phyloP scores from a whole-genome alignment of 768 basidiomycete genomes.

The Russula earlei region DNA sequence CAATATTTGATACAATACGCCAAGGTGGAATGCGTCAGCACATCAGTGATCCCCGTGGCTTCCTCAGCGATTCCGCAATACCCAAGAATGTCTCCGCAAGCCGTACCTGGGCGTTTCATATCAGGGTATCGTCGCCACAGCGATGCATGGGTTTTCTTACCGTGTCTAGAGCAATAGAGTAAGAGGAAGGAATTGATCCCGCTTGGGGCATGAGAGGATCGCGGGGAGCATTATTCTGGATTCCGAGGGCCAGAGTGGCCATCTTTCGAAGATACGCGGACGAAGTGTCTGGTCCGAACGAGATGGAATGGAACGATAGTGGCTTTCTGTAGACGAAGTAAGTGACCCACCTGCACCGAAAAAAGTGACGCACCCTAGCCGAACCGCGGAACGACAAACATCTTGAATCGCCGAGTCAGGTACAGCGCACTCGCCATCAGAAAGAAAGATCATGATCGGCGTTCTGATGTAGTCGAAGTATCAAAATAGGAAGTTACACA shows the following conservation, averaged over 20 bases:
- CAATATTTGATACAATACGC: too few species aligned
- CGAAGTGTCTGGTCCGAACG: slow-evolving; percentile 38
- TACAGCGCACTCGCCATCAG: slow-evolving; percentile 43
- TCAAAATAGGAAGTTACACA: background rate
- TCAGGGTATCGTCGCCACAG: background rate
- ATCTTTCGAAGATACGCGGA: slow-evolving; percentile 34
- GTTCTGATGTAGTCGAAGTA: slow-evolving; percentile 26
- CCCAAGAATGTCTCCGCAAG: slow-evolving; percentile 50
- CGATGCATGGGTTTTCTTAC: background rate
- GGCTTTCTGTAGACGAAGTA: slow-evolving; percentile 32
- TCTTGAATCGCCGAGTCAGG: slow-evolving; percentile 31
- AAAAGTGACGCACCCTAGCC: slow-evolving; percentile 32
- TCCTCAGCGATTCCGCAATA: slow-evolving; percentile 48
- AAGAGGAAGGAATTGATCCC: slow-evolving; percentile 25
- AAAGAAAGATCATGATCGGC: slow-evolving; percentile 49
- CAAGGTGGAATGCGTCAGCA: slow-evolving; percentile 8
- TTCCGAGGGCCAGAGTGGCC: slow-evolving; percentile 40
- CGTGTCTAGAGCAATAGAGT: slow-evolving; percentile 31
- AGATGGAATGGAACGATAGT: slow-evolving; percentile 48
- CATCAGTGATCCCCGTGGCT: slow-evolving; percentile 43
- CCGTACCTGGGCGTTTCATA: slow-evolving; percentile 32
- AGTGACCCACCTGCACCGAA: background rate
- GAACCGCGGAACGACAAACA: slow-evolving; percentile 34
- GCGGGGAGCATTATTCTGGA: slow-evolving; percentile 36
- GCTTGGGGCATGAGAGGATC: slow-evolving; percentile 24